Conservation (phyloP, 805 yeast genomes). For the Debaryomyces hansenii region DNA sequence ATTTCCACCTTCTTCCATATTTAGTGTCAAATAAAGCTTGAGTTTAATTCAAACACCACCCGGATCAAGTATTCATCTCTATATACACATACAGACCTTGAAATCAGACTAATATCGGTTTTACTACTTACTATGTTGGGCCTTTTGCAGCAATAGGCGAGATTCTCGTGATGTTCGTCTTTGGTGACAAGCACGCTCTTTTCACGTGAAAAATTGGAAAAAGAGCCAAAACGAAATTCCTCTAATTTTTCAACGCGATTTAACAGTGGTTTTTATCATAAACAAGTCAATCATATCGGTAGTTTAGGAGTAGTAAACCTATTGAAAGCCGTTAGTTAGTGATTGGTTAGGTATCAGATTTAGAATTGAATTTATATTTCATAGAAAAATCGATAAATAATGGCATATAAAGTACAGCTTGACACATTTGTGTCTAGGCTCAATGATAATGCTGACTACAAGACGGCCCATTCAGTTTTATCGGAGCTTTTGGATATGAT, state of each 20-base stretch:
- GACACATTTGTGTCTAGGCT: constrained; percentile 69
- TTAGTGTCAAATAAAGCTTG: no score
- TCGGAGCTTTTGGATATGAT: constrained; percentile 85
- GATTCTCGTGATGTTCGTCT: no score
- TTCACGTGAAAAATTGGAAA: constrained; percentile 19
- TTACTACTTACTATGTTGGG: no score
- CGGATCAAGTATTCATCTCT: no score
- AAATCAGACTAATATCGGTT: no score
- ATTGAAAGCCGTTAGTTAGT: neutral
- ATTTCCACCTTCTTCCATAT: no score
- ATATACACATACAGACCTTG: no score
- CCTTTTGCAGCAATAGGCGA: no score
- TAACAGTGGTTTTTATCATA: neutral
- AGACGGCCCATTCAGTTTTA: constrained; percentile 63
- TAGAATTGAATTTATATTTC: neutral
- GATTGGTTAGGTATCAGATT: neutral
- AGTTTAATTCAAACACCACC: no score
- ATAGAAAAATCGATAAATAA: constrained; percentile 8
- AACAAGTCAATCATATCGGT: neutral
- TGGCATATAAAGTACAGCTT: constrained; percentile 56
- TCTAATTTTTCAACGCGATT: constrained; percentile 1
- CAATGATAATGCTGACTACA: constrained; percentile 54
- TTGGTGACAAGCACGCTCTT: constrained; percentile 18
- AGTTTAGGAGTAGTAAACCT: no score
- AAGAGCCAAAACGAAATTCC: constrained; percentile 4